phyloP scores from a whole-genome alignment of 1,139 yeast species.

The Magnusiomyces ingens region DNA sequence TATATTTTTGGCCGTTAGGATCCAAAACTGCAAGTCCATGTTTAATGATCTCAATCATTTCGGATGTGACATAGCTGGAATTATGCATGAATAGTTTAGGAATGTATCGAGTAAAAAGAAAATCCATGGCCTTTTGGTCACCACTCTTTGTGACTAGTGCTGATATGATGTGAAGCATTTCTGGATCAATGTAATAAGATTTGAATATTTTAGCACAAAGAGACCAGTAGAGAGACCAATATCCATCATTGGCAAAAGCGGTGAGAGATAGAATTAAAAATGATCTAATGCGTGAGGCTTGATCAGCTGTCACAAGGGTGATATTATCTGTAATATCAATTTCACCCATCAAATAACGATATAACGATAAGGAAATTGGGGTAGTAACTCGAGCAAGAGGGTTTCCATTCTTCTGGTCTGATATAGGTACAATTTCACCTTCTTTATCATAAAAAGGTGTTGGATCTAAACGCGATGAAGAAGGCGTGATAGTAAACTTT shows the following conservation, averaged over 20 bases:
- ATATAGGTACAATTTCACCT: background rate
- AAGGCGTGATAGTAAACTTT: conserved; percentile 17
- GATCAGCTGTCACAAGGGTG: conserved; percentile 8
- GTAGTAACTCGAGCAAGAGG: conserved; percentile 19
- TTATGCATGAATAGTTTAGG: background rate
- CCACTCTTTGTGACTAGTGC: conserved; percentile 30
- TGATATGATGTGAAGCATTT: conserved; percentile 23
- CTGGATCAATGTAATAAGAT: conserved; percentile 19
- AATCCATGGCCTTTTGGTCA: conserved; percentile 12
- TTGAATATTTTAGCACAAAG: conserved; percentile 27
- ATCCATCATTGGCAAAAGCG: conserved; percentile 34
- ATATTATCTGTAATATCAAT: background rate
- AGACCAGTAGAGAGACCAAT: conserved; percentile 35
- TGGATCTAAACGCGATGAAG: conserved; percentile 23
- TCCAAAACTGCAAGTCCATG: background rate
- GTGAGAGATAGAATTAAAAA: conserved; percentile 33
- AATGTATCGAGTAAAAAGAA: background rate
- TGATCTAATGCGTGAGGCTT: conserved; percentile 20
- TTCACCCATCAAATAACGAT: conserved; percentile 19
- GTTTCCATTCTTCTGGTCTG: conserved; percentile 14
- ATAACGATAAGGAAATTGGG: conserved; percentile 24
- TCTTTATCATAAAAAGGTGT: conserved; percentile 15
- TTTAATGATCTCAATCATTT: background rate
- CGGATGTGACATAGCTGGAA: background rate
- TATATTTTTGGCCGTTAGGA: background rate